phyloP scores from a whole-genome alignment of 2,329 filamentous ascomycete genomes.

The Colletotrichum horii region DNA sequence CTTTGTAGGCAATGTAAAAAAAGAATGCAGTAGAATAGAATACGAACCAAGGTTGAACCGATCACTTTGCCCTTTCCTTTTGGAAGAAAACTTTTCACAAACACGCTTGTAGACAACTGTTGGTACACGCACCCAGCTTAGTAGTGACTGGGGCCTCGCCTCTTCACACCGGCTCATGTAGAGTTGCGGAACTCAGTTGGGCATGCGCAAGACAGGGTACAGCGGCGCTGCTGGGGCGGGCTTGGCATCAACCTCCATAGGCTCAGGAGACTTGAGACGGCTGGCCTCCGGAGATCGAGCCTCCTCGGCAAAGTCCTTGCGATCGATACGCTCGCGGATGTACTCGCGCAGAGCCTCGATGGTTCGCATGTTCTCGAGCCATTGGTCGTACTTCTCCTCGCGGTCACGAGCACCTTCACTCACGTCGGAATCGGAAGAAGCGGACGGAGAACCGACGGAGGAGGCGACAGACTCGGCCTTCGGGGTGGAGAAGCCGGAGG shows the following conservation, averaged over 20 bases:
- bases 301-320: slow-evolving; percentile 55
- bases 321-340: slow-evolving; percentile 61
- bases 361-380: slow-evolving; percentile 70
- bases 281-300: background rate
- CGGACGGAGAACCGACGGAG: slow-evolving; percentile 60
- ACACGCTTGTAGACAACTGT: slow-evolving; percentile 18
- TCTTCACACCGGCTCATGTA: background rate
- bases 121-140: slow-evolving; percentile 7
- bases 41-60: slow-evolving; percentile 18
- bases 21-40: slow-evolving; percentile 17
- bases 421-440: slow-evolving; percentile 57
- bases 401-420: slow-evolving; percentile 58
- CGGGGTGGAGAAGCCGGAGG: slow-evolving; percentile 45
- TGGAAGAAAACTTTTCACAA: slow-evolving; percentile 1
- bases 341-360: slow-evolving; percentile 67
- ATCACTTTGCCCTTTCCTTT: slow-evolving; percentile 14
- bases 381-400: slow-evolving; percentile 67
- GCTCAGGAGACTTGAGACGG: slow-evolving; percentile 28
- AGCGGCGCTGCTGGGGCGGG: slow-evolving; percentile 27
- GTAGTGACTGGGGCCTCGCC: background rate
- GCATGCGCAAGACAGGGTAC: slow-evolving; percentile 46
- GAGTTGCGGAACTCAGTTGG: slow-evolving; percentile 29
- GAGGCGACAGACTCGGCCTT: slow-evolving; percentile 48
- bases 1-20: background rate
- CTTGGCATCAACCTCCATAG: slow-evolving; percentile 22